Evolutionary conservation across 495 filamentous ascomycete species (phyloP), one percentile per base, ranked within the genome.

Genomic region (Saxophila tyrrhenica): DNA sequence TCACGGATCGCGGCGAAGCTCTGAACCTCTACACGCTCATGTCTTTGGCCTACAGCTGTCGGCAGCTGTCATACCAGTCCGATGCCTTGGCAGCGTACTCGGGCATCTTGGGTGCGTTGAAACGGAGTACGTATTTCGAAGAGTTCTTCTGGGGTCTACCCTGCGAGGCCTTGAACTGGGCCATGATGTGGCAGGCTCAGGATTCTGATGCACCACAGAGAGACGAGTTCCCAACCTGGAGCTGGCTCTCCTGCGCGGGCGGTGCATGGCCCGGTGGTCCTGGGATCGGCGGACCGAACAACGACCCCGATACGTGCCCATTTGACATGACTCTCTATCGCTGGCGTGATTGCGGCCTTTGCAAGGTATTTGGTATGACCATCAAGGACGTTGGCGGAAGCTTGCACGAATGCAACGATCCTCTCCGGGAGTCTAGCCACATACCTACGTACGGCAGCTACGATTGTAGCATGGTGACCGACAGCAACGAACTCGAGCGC

Each of bases 71-170:
- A 7, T 11, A 10, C n/a, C 11, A 35, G 25, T 35, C 21, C 2
- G 48, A 51, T 17, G 48, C 23, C 15, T n/a, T 51, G 16, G n/a
- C 17, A 9, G 48, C 48, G 10, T 51, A n/a, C 35, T 9, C 21
- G 20, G 48, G 48, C 2, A 35, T 44, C 5, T 17, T 44, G 41
- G 7, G 17, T 3, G 15, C 41, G 7, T n/a, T 44, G 16, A 5
- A 17, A 20, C 2, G 21, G 19, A 29, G 10, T 16, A 17, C 48
- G 2, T 51, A 51, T n/a, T 9, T n/a, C 2, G 8, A 20, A 3
- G 48, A 24, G 21, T 51, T 51, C n/a, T 38, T 32, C 48, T 51
- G 48, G 48, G 48, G 25, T 25, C 48, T 51, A 2, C 48, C 48
- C 3, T 17, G 8, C 35, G 48, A 2, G 7, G 2, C 15, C 15